A percentile compares a stretch with the other conserved stretches of the same genome.
Evolutionary conservation across 768 basidiomycete genomes (phyloP).

Genomic region (Strobilomyces confusus): DNA sequence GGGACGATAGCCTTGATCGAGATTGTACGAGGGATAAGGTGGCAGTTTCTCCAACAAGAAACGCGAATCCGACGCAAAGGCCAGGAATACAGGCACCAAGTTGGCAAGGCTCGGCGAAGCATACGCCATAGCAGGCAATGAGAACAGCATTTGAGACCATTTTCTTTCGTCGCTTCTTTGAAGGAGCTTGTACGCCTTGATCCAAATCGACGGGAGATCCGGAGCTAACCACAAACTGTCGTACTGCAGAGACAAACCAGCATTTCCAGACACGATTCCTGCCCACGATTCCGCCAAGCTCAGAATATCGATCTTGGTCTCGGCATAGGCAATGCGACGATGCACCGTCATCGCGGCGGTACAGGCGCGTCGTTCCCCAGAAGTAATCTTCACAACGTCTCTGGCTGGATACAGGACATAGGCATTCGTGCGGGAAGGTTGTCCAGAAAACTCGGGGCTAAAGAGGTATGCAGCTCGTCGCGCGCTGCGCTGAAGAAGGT

Average conservation of each 20-base stretch:
- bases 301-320: not conserved
- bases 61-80: slow-evolving; percentile 22
- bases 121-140: slow-evolving; percentile 33
- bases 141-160: slow-evolving; percentile 27
- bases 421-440: not conserved
- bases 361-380: slow-evolving; percentile 18
- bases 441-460: slow-evolving; percentile 9
- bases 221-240: slow-evolving; percentile 27
- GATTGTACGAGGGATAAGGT: slow-evolving; percentile 6
- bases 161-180: slow-evolving; percentile 10
- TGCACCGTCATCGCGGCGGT: slow-evolving; percentile 7
- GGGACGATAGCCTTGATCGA: slow-evolving; percentile 9
- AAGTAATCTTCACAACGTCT: not conserved
- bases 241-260: slow-evolving; percentile 20
- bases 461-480: slow-evolving; percentile 12
- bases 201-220: slow-evolving; percentile 20
- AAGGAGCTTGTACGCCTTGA: slow-evolving; percentile 28
- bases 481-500: slow-evolving; percentile 19
- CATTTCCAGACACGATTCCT: not conserved
- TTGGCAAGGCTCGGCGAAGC: slow-evolving; percentile 3
- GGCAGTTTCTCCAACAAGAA: slow-evolving; percentile 17
- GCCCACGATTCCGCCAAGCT: slow-evolving; percentile 10
- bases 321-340: not conserved
- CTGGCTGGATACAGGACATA: slow-evolving; percentile 14
- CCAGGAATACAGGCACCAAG: slow-evolving; percentile 29